Base-by-base conservation (phyloP, 495 filamentous ascomycete species). In the Entonaema liquescens region DNA sequence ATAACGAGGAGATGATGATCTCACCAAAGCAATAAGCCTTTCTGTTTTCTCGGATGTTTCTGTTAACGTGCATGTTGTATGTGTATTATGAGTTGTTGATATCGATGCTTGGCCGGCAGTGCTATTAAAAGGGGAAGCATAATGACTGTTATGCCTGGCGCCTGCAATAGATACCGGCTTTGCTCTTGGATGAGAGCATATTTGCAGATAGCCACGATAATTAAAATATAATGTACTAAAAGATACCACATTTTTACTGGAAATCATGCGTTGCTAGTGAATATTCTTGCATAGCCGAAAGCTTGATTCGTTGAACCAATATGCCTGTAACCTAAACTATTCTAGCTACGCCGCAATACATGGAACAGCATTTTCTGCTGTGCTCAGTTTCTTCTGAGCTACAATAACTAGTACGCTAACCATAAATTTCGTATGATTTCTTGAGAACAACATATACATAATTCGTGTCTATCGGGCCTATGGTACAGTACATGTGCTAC, bases 1-100 rank as follows among this genome's bases (percentile, higher is more conserved):
- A 79, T 15, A 83, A 81, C 60, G 79, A 81, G 73, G 76, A 81
- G 72, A 79, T 81, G 76, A 79, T 81, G 78, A 79, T 81, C 36
- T 80, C 79, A 29, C 80, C 70, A 64, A 83, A 83, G 65, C 79
- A 81, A 67, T 81, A 79, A 58, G 58, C 3, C 1, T 33, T 0
- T 11, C 19, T 54, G 23, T 28, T 35, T 60, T 33, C 53, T 60
- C 38, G 47, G 17, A 15, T 29, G 26, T 59, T 53, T 35, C 59
- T 13, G 7, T 50, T 40, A 3, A 26, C 33, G 44, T 61, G 56
- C 54, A 61, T 17, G 31, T 59, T 66, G 6, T 55, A 60, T 69
- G 33, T 69, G 42, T 69, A 59, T 65, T 63, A 58, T 25, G 66
- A 53, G 35, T 49, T 28, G 19, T n/a, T 11, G 31, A 35, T 35